Conservation (phyloP, 768 basidiomycete genomes). For the Auriculariales sp. region DNA sequence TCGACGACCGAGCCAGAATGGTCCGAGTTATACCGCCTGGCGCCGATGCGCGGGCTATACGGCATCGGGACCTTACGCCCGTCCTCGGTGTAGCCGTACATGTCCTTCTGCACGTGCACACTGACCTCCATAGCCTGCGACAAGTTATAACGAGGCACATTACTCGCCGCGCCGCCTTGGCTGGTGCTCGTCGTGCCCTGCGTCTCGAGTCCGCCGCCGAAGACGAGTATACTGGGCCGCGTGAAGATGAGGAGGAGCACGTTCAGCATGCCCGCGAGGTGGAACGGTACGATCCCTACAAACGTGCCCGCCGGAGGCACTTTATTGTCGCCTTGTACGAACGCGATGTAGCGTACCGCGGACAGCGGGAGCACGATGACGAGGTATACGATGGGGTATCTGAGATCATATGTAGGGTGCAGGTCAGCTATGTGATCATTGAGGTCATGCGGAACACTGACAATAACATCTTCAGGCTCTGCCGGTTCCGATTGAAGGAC, state of each 20-base stretch:
- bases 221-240: constrained; percentile 10
- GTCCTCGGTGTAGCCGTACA: too few relatives aligned
- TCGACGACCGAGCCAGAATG: too few relatives aligned
- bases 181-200: background rate
- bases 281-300: constrained; percentile 4
- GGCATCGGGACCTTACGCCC: too few relatives aligned
- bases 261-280: constrained; percentile 6
- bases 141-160: too few relatives aligned
- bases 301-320: constrained; percentile 2
- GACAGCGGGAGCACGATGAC: constrained; percentile 2
- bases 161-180: background rate
- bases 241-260: constrained; percentile 9
- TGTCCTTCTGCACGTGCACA: background rate
- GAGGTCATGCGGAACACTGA: background rate
- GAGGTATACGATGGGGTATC: background rate
- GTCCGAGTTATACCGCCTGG: too few relatives aligned
- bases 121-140: background rate
- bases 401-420: background rate
- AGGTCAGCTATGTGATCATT: background rate
- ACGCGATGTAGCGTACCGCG: background rate
- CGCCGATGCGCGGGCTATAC: too few relatives aligned
- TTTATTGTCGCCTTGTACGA: background rate
- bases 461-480: constrained; percentile 6
- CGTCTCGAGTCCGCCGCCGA: constrained; percentile 1
- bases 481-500: background rate